These are phyloP conservation scores for Microdochium bolleyi DNA, from an alignment of 2,329 filamentous ascomycete genomes.

Conservation along the genomic window DNA sequence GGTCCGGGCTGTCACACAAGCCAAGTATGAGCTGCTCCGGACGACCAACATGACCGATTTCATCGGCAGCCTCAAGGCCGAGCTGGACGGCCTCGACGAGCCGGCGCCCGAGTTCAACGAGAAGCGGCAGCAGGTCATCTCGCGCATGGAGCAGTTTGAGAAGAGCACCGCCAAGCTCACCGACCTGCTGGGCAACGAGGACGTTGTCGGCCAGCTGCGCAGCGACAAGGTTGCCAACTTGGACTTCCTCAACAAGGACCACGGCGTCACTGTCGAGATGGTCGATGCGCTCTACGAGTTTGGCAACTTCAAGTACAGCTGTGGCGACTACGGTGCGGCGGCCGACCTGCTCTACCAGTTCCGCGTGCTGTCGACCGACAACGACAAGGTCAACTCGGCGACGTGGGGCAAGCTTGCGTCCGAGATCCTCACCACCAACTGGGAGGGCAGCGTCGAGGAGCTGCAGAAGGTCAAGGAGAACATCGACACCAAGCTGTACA, in stretches of 20 bases:
- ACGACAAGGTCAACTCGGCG: conserved; percentile 91
- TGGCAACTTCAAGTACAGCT: conserved; percentile 96
- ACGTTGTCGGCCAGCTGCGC: conserved; percentile 82
- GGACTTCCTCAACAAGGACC: conserved; percentile 94
- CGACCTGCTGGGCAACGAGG: conserved; percentile 77
- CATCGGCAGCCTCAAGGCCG: conserved; percentile 83
- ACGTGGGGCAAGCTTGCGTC: conserved; percentile 98
- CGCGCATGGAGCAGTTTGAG: conserved; percentile 74
- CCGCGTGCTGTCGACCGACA: conserved; percentile 94
- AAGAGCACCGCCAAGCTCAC: conserved; percentile 85
- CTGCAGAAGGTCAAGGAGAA: conserved; percentile 81
- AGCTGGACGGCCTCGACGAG: conserved; percentile 73
- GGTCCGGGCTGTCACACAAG: conserved; percentile 65
- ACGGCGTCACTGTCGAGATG: conserved; percentile 89
- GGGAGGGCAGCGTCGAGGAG: conserved; percentile 90
- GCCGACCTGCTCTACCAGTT: conserved; percentile 95
- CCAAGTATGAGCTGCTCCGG: conserved; percentile 91
- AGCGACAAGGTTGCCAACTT: conserved; percentile 98
- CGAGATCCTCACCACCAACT: conserved; percentile 91
- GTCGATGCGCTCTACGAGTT: conserved; percentile 93
- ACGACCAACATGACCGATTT: conserved; percentile 99
- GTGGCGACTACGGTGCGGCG: conserved; percentile 84
- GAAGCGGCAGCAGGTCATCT: conserved; percentile 83
- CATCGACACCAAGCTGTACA: conserved; percentile 93
- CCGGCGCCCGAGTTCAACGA: conserved; percentile 78